Evolutionary conservation across 495 filamentous ascomycete genomes (phyloP), one percentile per base, ranked within the genome.

Genomic region (Clohesyomyces aquaticus): DNA sequence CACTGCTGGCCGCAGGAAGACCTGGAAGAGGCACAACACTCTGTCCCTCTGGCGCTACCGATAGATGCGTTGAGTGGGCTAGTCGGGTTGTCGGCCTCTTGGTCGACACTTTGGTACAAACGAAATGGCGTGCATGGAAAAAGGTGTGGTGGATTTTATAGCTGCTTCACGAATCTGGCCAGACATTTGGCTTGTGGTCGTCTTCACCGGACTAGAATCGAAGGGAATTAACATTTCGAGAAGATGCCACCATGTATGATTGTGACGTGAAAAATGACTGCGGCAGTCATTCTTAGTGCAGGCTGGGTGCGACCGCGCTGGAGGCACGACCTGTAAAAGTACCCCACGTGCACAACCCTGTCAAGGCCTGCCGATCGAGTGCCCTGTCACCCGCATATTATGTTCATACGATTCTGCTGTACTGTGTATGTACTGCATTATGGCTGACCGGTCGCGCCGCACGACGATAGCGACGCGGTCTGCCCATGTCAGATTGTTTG

Each of bases 21-120:
- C 93, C 77, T 99, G 94, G 94, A 96, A 96, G 90, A 85, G 88
- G 78, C 93, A 93, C 87, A 97, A 97, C 88, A 98, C 94, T 78
- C 86, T 93, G 77, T 91, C 86, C 77, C 88, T 93, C 77, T 96
- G 91, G 90, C 82, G 91, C 74, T 96, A 94, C 80, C 79, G 84
- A 73, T 87, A 86, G 54, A 58, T 63, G 58, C 9, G 51, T 42
- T 67, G 65, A 67, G 51, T 21, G 32, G 14, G 46, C 49, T 60
- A 32, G 4, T 48, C 25, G 45, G 38, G 18, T 50, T 27, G 59
- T 55, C 51, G 43, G 19, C 26, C 42, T 58, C 6, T 10, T 58
- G 41, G 32, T 63, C 53, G 23, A n/a, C 4, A 45, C 42, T 51
- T 22, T 62, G 52, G 16, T 47, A 23, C 52, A 32, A 28, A 52